Evolutionary conservation across 2,329 filamentous ascomycete genomes (phyloP), one percentile per base, ranked within the genome.

Genomic region (Stemphylium lycopersici): DNA sequence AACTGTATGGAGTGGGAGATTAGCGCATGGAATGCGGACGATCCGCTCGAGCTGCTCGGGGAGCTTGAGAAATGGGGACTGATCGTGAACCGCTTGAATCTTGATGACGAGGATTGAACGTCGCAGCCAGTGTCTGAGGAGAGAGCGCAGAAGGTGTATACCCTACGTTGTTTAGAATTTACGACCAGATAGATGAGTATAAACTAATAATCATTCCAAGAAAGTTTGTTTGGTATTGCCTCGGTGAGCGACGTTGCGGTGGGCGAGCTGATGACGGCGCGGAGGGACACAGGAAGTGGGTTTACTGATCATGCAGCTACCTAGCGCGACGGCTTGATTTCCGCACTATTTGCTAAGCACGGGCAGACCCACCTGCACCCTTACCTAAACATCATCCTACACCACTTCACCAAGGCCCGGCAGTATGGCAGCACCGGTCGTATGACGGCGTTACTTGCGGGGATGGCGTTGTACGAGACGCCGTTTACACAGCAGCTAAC

Each of bases 1-100:
- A 58, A 62, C 18, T 60, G 58, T 31, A 61, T 60, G 31, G 61
- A 67, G 32, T 67, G 63, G 66, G 66, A 66, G 33, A 63, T 68
- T 15, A 67, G 64, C 47, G 62, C 59, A 3, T 65, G 67, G 64
- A 65, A 66, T 41, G 55, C 50, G 13, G 58, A 63, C 31, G 66
- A 68, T 50, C 63, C 61, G 18, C 46, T 68, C 8, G 64, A 67
- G 37, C 40, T 68, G 38, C 40, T 67, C 13, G 52, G 66, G 11
- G 52, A 66, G 49, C 45, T 68, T 32, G 61, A 68, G 39, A 63
- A 47, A 56, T 64, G 64, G 65, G 64, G 62, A 0, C 58, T 68
- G 3, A 60, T 70, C 39, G 64, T 67, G 42, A 56, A 63, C 50
- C 56, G 51, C 20, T 37, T 67, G 24, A 48, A 53, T 22, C 53